phyloP scores from a whole-genome alignment of 164 flowering plant species.

The Kalanchoe fedtschenkoi region DNA sequence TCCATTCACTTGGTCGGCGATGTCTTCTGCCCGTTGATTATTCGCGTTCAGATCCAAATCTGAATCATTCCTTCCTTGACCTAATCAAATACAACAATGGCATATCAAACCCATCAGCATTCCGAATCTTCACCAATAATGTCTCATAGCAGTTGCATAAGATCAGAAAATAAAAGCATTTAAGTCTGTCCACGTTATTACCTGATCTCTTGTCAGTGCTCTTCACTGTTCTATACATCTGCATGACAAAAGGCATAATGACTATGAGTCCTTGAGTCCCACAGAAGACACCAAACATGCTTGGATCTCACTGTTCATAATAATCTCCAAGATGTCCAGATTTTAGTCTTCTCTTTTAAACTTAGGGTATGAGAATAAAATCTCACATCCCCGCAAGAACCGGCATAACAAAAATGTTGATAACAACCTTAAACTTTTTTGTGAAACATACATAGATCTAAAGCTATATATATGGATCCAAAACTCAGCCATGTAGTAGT shows the following conservation, averaged over 20 bases:
- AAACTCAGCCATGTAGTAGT: no score
- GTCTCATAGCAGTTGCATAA: not conserved
- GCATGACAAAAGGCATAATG: constrained; percentile 15
- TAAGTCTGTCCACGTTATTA: constrained; percentile 19
- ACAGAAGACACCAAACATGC: no score
- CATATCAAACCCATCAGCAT: constrained; percentile 22
- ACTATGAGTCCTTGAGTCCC: no score
- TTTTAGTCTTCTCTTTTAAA: no score
- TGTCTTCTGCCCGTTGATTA: constrained; percentile 23
- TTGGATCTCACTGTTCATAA: no score
- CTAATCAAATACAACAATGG: constrained; percentile 24
- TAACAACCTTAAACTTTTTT: not conserved
- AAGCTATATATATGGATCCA: no score
- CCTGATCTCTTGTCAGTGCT: constrained; percentile 74
- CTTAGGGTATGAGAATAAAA: no score
- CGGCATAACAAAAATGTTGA: no score
- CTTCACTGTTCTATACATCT: constrained; percentile 80
- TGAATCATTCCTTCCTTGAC: constrained; percentile 35
- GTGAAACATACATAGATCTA: not conserved
- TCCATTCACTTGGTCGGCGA: constrained; percentile 24
- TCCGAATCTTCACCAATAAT: not conserved
- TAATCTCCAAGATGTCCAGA: no score
- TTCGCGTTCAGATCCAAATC: constrained; percentile 28
- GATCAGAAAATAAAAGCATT: not conserved
- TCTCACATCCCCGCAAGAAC: no score